A percentile compares a stretch with the other conserved stretches of the same genome.
Conservation (phyloP, 208 protist genomes). For the Trypanosoma boissoni region DNA sequence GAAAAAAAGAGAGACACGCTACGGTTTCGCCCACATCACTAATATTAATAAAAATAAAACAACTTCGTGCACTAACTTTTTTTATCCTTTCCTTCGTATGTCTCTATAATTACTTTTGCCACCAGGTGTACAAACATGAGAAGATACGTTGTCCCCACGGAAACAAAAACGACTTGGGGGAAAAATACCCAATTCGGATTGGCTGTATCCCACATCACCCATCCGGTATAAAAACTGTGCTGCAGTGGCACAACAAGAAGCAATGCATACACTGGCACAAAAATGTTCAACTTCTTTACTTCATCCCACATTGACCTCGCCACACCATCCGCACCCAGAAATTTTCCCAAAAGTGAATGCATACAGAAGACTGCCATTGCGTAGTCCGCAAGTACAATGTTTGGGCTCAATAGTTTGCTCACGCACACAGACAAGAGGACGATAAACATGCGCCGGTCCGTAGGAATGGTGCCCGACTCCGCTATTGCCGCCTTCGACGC, state of each 20-base stretch:
- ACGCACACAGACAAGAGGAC: slow-evolving; percentile 47
- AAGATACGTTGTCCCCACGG: slow-evolving; percentile 37
- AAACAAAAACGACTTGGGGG: slow-evolving; percentile 43
- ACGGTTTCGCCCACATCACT: slow-evolving; percentile 1
- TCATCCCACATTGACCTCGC: slow-evolving; percentile 36
- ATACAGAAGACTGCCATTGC: slow-evolving; percentile 46
- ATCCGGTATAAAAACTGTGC: slow-evolving; percentile 65
- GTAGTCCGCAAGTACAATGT: slow-evolving; percentile 53
- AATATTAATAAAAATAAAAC: too few species aligned
- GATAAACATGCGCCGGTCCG: slow-evolving; percentile 33
- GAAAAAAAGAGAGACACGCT: background rate
- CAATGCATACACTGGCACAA: slow-evolving; percentile 51
- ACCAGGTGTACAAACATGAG: slow-evolving; percentile 42
- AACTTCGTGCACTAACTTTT: background rate
- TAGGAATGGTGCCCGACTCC: slow-evolving; percentile 29
- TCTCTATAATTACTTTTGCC: slow-evolving; percentile 33
- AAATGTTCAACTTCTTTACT: slow-evolving; percentile 31
- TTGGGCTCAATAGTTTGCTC: slow-evolving; percentile 37
- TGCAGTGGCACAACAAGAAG: slow-evolving; percentile 45
- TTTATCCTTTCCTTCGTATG: slow-evolving; percentile 15
- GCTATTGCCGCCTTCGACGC: background rate
- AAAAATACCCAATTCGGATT: slow-evolving; percentile 87
- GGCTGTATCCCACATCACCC: slow-evolving; percentile 51
- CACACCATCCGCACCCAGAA: slow-evolving; percentile 13
- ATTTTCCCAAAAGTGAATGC: slow-evolving; percentile 50